A percentile compares a stretch with the other conserved stretches of the same genome.
phyloP scores from a whole-genome alignment of 108 stramenopile species.

The Epipyxis sp. region DNA sequence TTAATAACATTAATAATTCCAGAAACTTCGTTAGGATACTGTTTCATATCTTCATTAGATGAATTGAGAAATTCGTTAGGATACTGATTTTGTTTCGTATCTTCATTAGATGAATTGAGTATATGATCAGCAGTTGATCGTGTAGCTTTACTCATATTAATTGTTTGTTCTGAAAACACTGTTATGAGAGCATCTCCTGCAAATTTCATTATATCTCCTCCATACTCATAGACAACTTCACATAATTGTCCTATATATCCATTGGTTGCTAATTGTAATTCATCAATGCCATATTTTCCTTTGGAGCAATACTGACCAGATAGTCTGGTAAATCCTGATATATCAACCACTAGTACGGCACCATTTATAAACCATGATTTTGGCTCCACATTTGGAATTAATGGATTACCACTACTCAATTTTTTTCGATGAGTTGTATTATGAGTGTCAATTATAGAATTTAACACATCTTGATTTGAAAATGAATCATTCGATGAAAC shows the following conservation, averaged over 20 bases:
- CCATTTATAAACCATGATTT: neutral
- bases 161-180: neutral
- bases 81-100: too few species aligned
- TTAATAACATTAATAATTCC: too few species aligned
- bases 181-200: neutral
- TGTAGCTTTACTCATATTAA: neutral
- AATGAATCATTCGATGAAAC: too few species aligned
- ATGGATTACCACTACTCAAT: too few species aligned
- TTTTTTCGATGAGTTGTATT: too few species aligned
- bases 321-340: neutral
- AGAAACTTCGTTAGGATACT: too few species aligned
- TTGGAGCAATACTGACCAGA: neutral
- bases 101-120: too few species aligned
- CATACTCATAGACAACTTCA: neutral
- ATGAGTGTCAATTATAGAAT: too few species aligned
- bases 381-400: neutral
- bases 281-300: neutral
- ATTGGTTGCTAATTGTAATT: neutral
- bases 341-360: neutral
- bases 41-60: too few species aligned
- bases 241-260: neutral
- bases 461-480: too few species aligned
- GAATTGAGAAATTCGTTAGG: too few species aligned
- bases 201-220: neutral
- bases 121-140: too few species aligned